Percentiles rank a stretch among this genome's conserved stretches.
phyloP scores from a whole-genome alignment of 768 basidiomycete genomes.

The Gelatoporia subvermispora region DNA sequence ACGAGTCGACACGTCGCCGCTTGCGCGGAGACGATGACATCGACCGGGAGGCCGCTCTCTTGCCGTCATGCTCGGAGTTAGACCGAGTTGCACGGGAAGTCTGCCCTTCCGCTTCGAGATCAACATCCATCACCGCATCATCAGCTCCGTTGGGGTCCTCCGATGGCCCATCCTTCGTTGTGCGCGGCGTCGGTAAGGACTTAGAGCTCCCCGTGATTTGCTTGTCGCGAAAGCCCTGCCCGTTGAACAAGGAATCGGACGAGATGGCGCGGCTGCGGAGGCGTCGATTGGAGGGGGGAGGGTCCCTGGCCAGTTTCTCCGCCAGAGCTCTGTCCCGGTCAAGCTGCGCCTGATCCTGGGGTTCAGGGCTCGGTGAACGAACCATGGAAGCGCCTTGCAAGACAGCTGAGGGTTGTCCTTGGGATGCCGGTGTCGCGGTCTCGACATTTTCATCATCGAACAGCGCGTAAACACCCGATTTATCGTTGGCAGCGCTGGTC shows the following conservation, averaged over 20 bases:
- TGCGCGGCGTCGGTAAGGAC: conserved; percentile 1
- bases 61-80: conserved; percentile 15
- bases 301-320: neutral
- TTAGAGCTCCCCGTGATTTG: conserved; percentile 7
- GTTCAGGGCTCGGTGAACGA: conserved; percentile 4
- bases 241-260: neutral
- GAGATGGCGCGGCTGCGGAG: conserved; percentile 1
- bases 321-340: conserved; percentile 5
- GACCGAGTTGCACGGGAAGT: conserved; percentile 24
- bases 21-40: conserved; percentile 20
- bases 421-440: conserved; percentile 4
- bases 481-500: too few relatives aligned
- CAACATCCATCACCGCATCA: conserved; percentile 24
- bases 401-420: neutral
- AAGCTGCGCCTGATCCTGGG: conserved; percentile 3
- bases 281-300: conserved; percentile 7
- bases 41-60: conserved; percentile 5
- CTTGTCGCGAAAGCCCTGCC: neutral
- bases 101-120: conserved; percentile 23
- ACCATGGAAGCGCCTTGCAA: neutral
- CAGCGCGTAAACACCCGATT: conserved; percentile 18
- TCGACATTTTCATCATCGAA: conserved; percentile 28
- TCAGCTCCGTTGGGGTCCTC: conserved; percentile 3
- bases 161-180: conserved; percentile 5
- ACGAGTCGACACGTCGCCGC: conserved; percentile 26